Evolutionary conservation across 768 basidiomycete species (phyloP).

Genomic region (Lactarius deliciosus): DNA sequence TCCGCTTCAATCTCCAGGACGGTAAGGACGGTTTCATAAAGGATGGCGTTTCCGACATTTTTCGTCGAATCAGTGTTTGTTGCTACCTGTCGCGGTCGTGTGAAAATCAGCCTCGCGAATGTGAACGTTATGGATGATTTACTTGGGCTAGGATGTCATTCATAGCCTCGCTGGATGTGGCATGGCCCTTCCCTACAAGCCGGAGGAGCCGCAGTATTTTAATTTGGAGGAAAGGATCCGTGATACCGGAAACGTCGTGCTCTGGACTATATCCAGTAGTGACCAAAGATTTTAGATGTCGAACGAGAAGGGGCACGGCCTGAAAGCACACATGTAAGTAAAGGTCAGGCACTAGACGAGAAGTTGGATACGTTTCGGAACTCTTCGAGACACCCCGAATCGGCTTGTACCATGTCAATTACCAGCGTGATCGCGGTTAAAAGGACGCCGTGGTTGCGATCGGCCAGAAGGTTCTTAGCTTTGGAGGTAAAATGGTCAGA

Average conservation of each 20-base stretch:
- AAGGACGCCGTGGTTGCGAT: constrained; percentile 96
- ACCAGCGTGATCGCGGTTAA: constrained; percentile 93
- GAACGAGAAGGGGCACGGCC: constrained; percentile 92
- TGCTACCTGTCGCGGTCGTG: constrained; percentile 66
- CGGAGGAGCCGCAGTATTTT: constrained; percentile 89
- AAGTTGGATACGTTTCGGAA: constrained; percentile 75
- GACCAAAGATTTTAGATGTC: constrained; percentile 90
- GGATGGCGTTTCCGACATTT: constrained; percentile 96
- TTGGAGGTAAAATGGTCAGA: constrained; percentile 88
- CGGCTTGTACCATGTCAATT: constrained; percentile 88
- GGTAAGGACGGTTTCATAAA: constrained; percentile 96
- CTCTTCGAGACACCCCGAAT: constrained; percentile 70
- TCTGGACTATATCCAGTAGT: constrained; percentile 98
- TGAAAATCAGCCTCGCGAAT: background rate
- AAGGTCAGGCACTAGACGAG: constrained; percentile 16
- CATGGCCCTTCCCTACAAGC: constrained; percentile 83
- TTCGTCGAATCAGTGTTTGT: constrained; percentile 98
- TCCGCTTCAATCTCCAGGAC: constrained; percentile 84
- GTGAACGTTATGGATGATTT: constrained; percentile 21
- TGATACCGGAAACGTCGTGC: constrained; percentile 99
- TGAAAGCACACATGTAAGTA: constrained; percentile 36
- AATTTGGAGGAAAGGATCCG: constrained; percentile 92
- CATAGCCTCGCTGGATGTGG: constrained; percentile 90
- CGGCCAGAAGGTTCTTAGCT: constrained; percentile 87
- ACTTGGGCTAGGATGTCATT: constrained; percentile 98